phyloP scores from a whole-genome alignment of 2,329 filamentous ascomycete genomes.

The Phialophora expanda region DNA sequence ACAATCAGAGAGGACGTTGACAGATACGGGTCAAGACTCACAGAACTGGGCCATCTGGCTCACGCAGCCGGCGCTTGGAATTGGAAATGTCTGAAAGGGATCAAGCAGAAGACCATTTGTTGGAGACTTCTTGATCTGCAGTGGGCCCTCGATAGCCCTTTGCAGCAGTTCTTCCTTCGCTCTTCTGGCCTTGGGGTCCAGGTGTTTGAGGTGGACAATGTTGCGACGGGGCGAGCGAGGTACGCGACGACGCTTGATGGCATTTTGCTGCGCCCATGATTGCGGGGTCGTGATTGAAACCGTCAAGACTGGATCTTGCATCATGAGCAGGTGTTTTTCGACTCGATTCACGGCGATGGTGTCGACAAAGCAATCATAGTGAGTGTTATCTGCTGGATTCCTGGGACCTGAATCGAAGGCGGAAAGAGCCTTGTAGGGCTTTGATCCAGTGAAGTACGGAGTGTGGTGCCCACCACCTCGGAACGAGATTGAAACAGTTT shows the following conservation, averaged over 20 bases:
- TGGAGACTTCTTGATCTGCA: slow-evolving; percentile 17
- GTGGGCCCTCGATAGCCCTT: slow-evolving; percentile 19
- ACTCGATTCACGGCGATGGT: background rate
- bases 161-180: slow-evolving; percentile 15
- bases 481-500: background rate
- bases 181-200: slow-evolving; percentile 11
- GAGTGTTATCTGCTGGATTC: background rate
- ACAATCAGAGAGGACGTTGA: slow-evolving; percentile 6
- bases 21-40: slow-evolving; percentile 9
- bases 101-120: slow-evolving; percentile 24
- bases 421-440: background rate
- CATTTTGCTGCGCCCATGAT: slow-evolving; percentile 19
- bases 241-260: slow-evolving; percentile 17
- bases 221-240: slow-evolving; percentile 15
- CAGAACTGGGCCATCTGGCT: slow-evolving; percentile 26
- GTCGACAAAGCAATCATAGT: background rate
- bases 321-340: background rate
- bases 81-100: slow-evolving; percentile 28
- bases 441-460: background rate
- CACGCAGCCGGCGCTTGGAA: slow-evolving; percentile 20
- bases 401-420: background rate
- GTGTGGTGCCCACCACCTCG: background rate
- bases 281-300: slow-evolving; percentile 22
- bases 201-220: slow-evolving; percentile 5
- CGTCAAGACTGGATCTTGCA: slow-evolving; percentile 20